Evolutionary conservation across 495 filamentous ascomycete genomes (phyloP), one percentile per base, ranked within the genome.

Genomic region (Aspergillus cavernicola): DNA sequence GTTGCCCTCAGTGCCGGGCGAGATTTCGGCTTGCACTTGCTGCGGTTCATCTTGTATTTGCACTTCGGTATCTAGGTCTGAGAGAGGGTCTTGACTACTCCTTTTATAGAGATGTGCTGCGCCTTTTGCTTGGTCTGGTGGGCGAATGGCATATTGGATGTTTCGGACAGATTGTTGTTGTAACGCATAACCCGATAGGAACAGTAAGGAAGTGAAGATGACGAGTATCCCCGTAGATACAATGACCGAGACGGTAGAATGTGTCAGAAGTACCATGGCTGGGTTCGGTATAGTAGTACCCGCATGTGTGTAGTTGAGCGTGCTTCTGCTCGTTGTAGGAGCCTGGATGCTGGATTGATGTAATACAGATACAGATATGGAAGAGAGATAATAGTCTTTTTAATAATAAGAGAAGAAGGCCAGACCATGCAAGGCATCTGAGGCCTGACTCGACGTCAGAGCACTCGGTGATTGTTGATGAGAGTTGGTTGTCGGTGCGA

Each of bases 111-210:
- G 46, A 20, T 66, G 58, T 62, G 53, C 56, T 32, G 33, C 9
- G 11, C 56, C 53, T 58, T 49, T 44, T 49, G 20, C 56, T 45
- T 29, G 62, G 42, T 32, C 50, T 16, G 62, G 72, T 0, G 80
- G 76, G 41, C 74, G 77, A 20, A 89, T 66, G 19, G 79, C 82
- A 57, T 73, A 65, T 66, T 86, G 82, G 24, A 89, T 75, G 48
- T 68, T 79, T 31, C 71, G 77, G 16, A 89, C 79, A 7, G 85
- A 86, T 63, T 81, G 77, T 56, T 89, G 86, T 55, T 89, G 86
- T 20, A 88, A 70, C 11, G 85, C 71, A 63, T 87, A 89, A 47
- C 86, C 86, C 0, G 85, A 85, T 24, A 87, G 68, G 61, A 89
- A 89, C 41, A 89, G 73, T 28, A 84, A 66, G 38, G 79, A 57